Evolutionary conservation across 2,329 filamentous ascomycete genomes (phyloP).

Genomic region (Seiridium cupressi): DNA sequence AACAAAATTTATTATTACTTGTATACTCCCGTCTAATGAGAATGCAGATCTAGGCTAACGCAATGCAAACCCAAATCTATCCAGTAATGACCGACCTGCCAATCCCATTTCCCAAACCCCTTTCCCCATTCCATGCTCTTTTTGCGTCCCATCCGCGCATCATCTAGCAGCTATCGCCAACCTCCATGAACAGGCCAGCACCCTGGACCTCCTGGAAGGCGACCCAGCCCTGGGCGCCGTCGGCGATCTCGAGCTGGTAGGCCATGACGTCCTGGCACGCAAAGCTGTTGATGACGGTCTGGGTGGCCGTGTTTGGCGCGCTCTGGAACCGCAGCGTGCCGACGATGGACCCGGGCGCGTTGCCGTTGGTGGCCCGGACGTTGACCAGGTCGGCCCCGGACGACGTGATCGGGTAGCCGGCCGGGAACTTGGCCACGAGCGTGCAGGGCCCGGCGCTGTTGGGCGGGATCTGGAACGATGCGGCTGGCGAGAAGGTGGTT

Average conservation of each 20-base stretch:
- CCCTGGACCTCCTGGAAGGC: constrained; percentile 12
- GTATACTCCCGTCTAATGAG: too few species aligned
- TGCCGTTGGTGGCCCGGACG: constrained; percentile 17
- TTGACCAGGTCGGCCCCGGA: constrained; percentile 7
- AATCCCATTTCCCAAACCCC: background rate
- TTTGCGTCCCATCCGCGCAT: background rate
- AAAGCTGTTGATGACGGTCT: constrained; percentile 21
- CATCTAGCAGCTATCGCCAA: constrained; percentile 4
- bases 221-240: constrained; percentile 29
- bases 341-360: constrained; percentile 19
- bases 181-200: constrained; percentile 16
- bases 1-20: too few species aligned
- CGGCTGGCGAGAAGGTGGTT: constrained; percentile 2
- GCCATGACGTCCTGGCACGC: constrained; percentile 20
- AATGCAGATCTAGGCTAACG: too few species aligned
- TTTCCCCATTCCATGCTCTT: background rate
- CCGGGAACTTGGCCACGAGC: constrained; percentile 25
- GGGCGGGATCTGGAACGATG: constrained; percentile 18
- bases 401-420: constrained; percentile 14
- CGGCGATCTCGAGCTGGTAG: constrained; percentile 19
- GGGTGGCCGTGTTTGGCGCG: constrained; percentile 9
- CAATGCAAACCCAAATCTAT: background rate
- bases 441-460: constrained; percentile 20
- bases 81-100: background rate
- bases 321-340: constrained; percentile 19